Percentiles rank a stretch among this genome's conserved stretches.
phyloP scores from a whole-genome alignment of 768 basidiomycete species.

The Panus rudis region DNA sequence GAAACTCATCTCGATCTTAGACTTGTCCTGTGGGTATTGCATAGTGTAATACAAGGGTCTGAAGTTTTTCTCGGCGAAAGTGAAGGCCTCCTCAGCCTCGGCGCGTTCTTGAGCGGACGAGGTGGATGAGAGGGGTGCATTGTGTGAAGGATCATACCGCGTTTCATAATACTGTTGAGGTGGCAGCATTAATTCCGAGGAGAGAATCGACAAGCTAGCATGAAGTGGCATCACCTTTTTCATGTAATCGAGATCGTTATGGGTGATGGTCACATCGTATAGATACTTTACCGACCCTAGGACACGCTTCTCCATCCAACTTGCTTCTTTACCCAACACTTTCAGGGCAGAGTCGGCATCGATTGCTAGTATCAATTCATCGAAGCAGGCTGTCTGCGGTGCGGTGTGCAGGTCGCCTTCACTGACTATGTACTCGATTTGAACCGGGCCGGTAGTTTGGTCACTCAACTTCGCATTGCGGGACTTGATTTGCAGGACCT shows the following conservation, averaged over 20 bases:
- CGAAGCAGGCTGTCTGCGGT: conserved; percentile 26
- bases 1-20: conserved; percentile 47
- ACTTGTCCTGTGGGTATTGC: conserved; percentile 35
- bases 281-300: conserved; percentile 39
- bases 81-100: conserved; percentile 24
- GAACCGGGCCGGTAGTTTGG: conserved; percentile 8
- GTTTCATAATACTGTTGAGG: conserved; percentile 33
- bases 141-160: conserved; percentile 28
- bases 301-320: conserved; percentile 32
- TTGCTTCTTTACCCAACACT: conserved; percentile 32
- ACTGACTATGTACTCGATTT: conserved; percentile 16
- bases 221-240: conserved; percentile 28
- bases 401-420: conserved; percentile 8
- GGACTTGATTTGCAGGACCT: conserved; percentile 19
- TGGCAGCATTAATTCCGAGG: not conserved
- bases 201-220: not conserved
- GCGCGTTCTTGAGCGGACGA: conserved; percentile 18
- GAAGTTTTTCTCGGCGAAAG: conserved; percentile 34
- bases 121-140: conserved; percentile 14
- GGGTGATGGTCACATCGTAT: conserved; percentile 44
- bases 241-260: conserved; percentile 41
- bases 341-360: conserved; percentile 38
- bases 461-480: conserved; percentile 13
- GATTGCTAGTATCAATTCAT: conserved; percentile 38
- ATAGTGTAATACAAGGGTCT: conserved; percentile 40